phyloP scores from a whole-genome alignment of 108 stramenopile species.

The Aurantiochytrium sp. region DNA sequence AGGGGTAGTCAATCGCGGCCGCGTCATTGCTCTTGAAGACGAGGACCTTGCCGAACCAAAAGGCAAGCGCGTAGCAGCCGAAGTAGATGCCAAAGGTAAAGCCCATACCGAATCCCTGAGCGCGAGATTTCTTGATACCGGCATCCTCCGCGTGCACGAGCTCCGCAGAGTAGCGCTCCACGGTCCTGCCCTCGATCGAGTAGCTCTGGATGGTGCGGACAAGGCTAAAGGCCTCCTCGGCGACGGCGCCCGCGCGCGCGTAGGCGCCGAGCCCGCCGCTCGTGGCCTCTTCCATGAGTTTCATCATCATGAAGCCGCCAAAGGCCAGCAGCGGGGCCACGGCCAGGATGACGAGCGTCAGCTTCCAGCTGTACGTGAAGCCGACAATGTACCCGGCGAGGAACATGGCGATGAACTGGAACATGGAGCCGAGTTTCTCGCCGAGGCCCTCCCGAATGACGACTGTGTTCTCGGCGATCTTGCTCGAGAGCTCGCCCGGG shows the following conservation, averaged over 20 bases:
- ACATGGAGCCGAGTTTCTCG: background rate
- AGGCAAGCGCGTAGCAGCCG: constrained; percentile 23
- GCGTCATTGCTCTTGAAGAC: background rate
- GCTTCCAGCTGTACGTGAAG: background rate
- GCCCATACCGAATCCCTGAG: background rate
- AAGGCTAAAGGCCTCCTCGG: constrained; percentile 55
- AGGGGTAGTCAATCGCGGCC: background rate
- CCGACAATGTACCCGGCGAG: background rate
- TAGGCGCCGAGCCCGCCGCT: constrained; percentile 27
- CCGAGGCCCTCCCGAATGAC: constrained; percentile 64
- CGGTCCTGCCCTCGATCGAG: constrained; percentile 47
- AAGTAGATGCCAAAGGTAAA: constrained; percentile 2
- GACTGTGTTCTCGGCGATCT: constrained; percentile 80
- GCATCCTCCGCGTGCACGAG: constrained; percentile 34
- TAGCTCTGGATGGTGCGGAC: constrained; percentile 61
- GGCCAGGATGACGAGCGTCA: constrained; percentile 11
- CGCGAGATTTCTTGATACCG: constrained; percentile 30
- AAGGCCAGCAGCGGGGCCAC: background rate
- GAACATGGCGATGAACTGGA: background rate
- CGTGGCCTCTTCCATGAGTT: background rate
- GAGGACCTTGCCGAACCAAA: background rate
- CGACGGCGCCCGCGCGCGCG: constrained; percentile 39
- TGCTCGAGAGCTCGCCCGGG: constrained; percentile 69
- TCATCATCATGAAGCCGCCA: background rate
- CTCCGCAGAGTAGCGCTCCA: constrained; percentile 46